Percentiles rank a stretch among this genome's conserved stretches.
These are phyloP conservation scores for Penicillium desertorum DNA, from an alignment of 495 filamentous ascomycete genomes.

Conservation along the genomic window DNA sequence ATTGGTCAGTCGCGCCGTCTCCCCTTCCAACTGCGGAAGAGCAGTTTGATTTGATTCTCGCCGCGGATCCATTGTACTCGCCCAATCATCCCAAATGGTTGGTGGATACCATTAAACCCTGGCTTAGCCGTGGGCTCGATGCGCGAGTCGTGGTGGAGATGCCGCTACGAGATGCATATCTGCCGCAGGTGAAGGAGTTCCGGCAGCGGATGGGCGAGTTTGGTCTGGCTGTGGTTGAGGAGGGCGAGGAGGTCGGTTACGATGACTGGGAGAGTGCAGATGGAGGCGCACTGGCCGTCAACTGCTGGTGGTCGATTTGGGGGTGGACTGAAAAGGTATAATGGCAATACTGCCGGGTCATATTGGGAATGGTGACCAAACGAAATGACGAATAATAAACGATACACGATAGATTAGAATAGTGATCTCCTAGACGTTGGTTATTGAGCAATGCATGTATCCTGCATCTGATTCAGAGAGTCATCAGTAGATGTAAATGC, in stretches of 20 bases:
- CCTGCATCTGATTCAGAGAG: too few species aligned
- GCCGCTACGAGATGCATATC: conserved; percentile 61
- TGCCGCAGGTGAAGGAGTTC: conserved; percentile 54
- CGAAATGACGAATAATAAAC: conserved; percentile 33
- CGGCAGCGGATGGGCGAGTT: conserved; percentile 49
- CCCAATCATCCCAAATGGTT: conserved; percentile 63
- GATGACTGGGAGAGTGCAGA: conserved; percentile 66
- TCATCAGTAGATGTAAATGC: too few species aligned
- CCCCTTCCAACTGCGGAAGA: conserved; percentile 38
- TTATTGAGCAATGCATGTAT: conserved; percentile 1
- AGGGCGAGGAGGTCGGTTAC: conserved; percentile 64
- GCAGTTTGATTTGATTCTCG: conserved; percentile 61
- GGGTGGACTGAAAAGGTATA: conserved; percentile 49
- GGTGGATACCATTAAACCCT: conserved; percentile 54
- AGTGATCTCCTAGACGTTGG: conserved; percentile 20
- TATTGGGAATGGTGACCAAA: conserved; percentile 10
- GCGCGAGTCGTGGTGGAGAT: conserved; percentile 63
- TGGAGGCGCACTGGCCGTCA: conserved; percentile 52
- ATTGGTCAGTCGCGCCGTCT: conserved; percentile 57
- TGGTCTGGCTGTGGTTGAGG: conserved; percentile 54
- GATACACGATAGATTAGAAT: conserved; percentile 39
- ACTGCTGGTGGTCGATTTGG: conserved; percentile 70
- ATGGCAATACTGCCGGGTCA: conserved; percentile 7
- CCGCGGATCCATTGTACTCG: conserved; percentile 72
- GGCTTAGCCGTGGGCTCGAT: conserved; percentile 47